Evolutionary conservation across 768 basidiomycete genomes (phyloP), one percentile per base, ranked within the genome.

Genomic region (Termitomyces sp.): DNA sequence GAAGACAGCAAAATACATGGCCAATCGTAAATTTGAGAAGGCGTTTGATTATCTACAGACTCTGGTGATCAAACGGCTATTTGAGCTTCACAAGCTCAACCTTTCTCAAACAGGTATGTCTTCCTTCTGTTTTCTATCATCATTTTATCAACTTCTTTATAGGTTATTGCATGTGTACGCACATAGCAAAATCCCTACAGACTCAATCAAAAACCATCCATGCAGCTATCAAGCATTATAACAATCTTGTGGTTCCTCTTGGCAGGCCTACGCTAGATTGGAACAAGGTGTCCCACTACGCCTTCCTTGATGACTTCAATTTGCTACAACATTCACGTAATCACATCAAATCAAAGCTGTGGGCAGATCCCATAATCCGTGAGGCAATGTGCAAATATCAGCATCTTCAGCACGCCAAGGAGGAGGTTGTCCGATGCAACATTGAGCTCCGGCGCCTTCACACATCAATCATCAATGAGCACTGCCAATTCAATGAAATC

Each of bases 11-110:
- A 48, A 54, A 18, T 58, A 59, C 39, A 45, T 66, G 6, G 53
- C 42, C 10, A 35, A 53, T 22, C 56, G 50, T 3, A 49, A 54
- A n/a, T 75, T 71, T 46, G 64, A 57, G 11, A 45, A 32, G 31
- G 68, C 70, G 0, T 59, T 76, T 1, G 63, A 73, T 23, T 53
- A 65, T n/a, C 56, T 76, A 0, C 66, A 74, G 48, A 43, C 56
- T 25, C 67, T 76, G 10, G 68, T 70, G 3, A 55, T 73, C 0
- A 68, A 69, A 53, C 61, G 64, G 2, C 56, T 77, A 3, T 73
- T 76, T 59, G 71, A 77, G 57, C 63, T 76, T 5, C 70, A 69
- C 20, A n/a, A n/a, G n/a, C n/a, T n/a, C n/a, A n/a, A n/a, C n/a
- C n/a, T n/a, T n/a, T n/a, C n/a, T n/a, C n/a, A n/a, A n/a, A n/a